Evolutionary conservation across 2,329 filamentous ascomycete genomes (phyloP).

Genomic region (Simplicillium sp.): DNA sequence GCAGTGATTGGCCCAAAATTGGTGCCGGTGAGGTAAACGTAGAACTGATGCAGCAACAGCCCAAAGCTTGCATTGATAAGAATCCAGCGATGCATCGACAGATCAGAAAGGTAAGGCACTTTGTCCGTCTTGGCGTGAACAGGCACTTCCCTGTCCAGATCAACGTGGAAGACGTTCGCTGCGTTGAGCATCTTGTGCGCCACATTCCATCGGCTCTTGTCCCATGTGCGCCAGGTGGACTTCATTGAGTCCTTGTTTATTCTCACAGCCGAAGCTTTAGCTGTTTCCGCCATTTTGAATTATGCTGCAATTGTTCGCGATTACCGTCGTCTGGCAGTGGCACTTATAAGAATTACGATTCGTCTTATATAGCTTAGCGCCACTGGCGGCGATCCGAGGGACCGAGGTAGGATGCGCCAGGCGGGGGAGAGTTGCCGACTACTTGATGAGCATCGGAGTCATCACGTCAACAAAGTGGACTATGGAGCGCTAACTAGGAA

Average conservation of each 20-base stretch:
- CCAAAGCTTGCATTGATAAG: constrained; percentile 15
- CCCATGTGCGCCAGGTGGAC: constrained; percentile 10
- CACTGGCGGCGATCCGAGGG: too few species aligned
- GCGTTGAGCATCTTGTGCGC: constrained; percentile 7
- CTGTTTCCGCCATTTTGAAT: too few species aligned
- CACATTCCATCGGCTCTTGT: constrained; percentile 8
- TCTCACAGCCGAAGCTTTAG: too few species aligned
- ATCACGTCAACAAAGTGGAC: too few species aligned
- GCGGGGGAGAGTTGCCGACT: too few species aligned
- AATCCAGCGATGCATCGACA: constrained; percentile 18
- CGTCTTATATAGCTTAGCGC: too few species aligned
- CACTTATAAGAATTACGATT: too few species aligned
- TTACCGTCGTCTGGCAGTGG: too few species aligned
- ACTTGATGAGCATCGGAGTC: too few species aligned
- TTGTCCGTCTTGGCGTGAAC: constrained; percentile 20
- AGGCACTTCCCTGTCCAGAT: constrained; percentile 11
- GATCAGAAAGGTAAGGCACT: constrained; percentile 18
- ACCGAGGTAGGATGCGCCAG: too few species aligned
- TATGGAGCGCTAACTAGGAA: too few species aligned
- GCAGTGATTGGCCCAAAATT: constrained; percentile 3
- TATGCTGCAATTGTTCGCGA: too few species aligned
- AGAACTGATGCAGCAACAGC: constrained; percentile 12
- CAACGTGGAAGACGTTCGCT: constrained; percentile 7
- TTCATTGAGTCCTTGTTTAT: constrained; percentile 9
- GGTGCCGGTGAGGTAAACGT: constrained; percentile 5